phyloP scores from a whole-genome alignment of 192 early-diverging fungal genomes.

The Neocallimastix lanati region DNA sequence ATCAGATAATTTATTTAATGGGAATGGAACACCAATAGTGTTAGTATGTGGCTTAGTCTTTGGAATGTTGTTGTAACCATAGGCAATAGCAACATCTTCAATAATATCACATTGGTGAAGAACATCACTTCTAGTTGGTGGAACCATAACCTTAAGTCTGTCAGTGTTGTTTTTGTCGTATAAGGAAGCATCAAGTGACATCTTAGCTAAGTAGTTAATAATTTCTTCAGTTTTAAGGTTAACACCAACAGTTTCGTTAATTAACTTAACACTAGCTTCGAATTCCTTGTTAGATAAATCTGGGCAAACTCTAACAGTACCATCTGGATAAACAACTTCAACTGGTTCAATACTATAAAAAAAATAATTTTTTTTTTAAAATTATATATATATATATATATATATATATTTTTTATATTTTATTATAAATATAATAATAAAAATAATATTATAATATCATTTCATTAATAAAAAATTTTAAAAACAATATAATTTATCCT shows the following conservation, averaged over 20 bases:
- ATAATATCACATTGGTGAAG: conserved; percentile 94
- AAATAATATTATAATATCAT: too few species aligned
- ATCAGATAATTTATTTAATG: conserved; percentile 86
- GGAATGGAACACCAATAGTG: conserved; percentile 74
- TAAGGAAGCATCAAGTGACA: conserved; percentile 58
- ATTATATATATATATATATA: too few species aligned
- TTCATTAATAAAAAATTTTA: too few species aligned
- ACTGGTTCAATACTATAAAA: conserved; percentile 66
- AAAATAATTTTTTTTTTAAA: too few species aligned
- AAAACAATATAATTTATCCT: too few species aligned
- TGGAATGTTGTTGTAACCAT: conserved; percentile 84
- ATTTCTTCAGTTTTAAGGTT: conserved; percentile 47
- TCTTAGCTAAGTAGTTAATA: conserved; percentile 54
- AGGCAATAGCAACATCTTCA: conserved; percentile 94
- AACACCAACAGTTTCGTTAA: conserved; percentile 74
- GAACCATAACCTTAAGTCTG: conserved; percentile 55
- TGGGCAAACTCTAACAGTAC: conserved; percentile 47
- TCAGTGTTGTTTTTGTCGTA: conserved; percentile 19
- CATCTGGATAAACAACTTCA: conserved; percentile 72
- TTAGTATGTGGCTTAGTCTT: conserved; percentile 56
- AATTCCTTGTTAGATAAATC: conserved; percentile 46
- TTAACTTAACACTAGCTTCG: conserved; percentile 62
- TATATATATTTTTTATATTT: too few species aligned
- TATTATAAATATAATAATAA: too few species aligned
- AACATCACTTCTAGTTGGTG: conserved; percentile 81